phyloP scores from a whole-genome alignment of 2,329 filamentous ascomycete species.

The Hymenoscyphus fructigenus region DNA sequence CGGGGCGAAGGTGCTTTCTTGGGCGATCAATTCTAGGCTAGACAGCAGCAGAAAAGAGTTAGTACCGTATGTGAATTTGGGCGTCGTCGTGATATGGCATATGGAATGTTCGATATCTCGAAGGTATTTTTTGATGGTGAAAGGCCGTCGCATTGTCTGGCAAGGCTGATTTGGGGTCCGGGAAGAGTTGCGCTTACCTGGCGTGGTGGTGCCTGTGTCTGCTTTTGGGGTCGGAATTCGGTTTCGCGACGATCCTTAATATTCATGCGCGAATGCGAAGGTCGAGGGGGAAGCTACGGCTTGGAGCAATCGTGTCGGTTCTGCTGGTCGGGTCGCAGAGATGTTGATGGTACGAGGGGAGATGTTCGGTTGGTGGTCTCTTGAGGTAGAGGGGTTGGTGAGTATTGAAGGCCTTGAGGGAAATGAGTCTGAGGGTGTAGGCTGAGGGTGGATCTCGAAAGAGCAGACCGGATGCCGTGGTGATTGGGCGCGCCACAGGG shows the following conservation, averaged over 20 bases:
- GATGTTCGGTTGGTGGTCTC: not conserved
- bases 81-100: not conserved
- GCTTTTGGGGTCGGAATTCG: slow-evolving; percentile 7
- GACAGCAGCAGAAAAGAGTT: not conserved
- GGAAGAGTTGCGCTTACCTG: not conserved
- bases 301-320: not conserved
- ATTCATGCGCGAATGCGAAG: slow-evolving; percentile 5
- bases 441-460: not conserved
- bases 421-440: slow-evolving; percentile 4
- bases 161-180: slow-evolving; percentile 10
- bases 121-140: not conserved
- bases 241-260: slow-evolving; percentile 5
- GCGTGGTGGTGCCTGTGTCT: not conserved
- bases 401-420: not conserved
- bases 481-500: not conserved
- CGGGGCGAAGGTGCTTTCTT: not conserved
- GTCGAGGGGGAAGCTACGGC: not conserved
- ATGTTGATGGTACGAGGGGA: not conserved
- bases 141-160: not conserved
- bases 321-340: not conserved
- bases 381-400: not conserved
- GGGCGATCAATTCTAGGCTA: not conserved
- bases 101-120: not conserved
- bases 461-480: not conserved
- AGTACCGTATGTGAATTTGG: not conserved